Percentiles rank a stretch among this genome's conserved stretches.
phyloP scores from a whole-genome alignment of 768 basidiomycete genomes.

The Tulasnella sp. region DNA sequence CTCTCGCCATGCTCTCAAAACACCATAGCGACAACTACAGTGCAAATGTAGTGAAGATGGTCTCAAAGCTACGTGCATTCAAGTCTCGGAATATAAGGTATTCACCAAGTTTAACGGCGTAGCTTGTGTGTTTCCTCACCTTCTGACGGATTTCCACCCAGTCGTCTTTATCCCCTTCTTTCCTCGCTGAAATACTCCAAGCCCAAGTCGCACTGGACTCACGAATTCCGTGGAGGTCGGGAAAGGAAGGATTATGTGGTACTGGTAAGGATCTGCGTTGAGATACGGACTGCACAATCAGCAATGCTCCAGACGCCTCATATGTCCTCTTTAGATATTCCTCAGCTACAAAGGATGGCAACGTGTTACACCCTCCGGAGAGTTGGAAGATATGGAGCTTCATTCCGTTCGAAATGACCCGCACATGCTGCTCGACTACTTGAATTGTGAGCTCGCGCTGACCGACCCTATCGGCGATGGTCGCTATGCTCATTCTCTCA shows the following conservation, averaged over 20 bases:
- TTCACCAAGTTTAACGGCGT: no score
- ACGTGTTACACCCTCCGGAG: neutral
- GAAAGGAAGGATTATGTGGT: neutral
- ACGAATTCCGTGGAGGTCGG: neutral
- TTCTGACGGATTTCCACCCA: neutral
- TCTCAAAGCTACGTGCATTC: no score
- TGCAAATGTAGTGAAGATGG: no score
- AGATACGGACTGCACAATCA: neutral
- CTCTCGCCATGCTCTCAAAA: no score
- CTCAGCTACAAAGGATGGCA: neutral
- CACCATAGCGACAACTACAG: no score
- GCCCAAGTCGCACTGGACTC: neutral
- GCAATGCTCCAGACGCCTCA: neutral
- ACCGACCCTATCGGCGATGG: neutral
- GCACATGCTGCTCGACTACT: neutral
- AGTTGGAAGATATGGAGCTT: neutral
- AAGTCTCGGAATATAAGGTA: no score
- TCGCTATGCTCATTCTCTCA: neutral
- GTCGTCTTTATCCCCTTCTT: neutral
- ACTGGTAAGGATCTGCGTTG: neutral
- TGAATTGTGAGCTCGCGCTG: neutral
- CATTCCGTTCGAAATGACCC: neutral
- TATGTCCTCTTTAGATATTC: neutral
- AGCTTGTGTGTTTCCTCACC: no score
- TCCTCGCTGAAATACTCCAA: neutral